These are phyloP conservation scores for Fusarium sp. DNA, from an alignment of 2,329 filamentous ascomycete species.

Conservation along the genomic window DNA sequence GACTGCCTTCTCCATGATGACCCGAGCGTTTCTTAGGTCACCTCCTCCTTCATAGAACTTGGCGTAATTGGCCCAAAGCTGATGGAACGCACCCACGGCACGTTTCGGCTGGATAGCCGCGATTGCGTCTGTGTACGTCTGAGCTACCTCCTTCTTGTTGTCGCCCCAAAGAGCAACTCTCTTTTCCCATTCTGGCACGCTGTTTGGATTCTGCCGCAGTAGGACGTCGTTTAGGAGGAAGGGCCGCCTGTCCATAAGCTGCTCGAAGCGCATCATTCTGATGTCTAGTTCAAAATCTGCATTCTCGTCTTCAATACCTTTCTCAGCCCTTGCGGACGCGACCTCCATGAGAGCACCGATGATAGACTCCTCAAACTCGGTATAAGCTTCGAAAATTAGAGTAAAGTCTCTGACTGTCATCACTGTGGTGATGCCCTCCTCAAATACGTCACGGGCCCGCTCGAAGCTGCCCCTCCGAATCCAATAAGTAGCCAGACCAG, in stretches of 20 bases:
- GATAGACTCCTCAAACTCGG: constrained; percentile 96
- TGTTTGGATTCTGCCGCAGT: constrained; percentile 94
- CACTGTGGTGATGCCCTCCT: constrained; percentile 95
- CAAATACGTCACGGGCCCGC: constrained; percentile 90
- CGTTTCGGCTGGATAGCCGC: constrained; percentile 94
- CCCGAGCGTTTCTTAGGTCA: constrained; percentile 83
- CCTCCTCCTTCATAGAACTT: constrained; percentile 94
- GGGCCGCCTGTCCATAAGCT: constrained; percentile 94
- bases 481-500: constrained; percentile 95
- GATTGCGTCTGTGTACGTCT: constrained; percentile 95
- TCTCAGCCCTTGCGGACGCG: constrained; percentile 81
- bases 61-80: constrained; percentile 96
- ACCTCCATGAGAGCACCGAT: constrained; percentile 92
- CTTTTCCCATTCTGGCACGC: constrained; percentile 97
- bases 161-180: constrained; percentile 94
- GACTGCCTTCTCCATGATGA: constrained; percentile 97
- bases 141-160: constrained; percentile 89
- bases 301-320: constrained; percentile 80
- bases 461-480: constrained; percentile 94
- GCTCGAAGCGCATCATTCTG: constrained; percentile 97
- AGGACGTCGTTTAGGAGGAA: constrained; percentile 97
- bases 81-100: constrained; percentile 90
- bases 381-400: constrained; percentile 94
- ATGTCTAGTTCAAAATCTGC: constrained; percentile 96
- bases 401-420: constrained; percentile 99